These are phyloP conservation scores for Sodiomyces alkalinus DNA, from an alignment of 2,329 filamentous ascomycete genomes.

Conservation along the genomic window DNA sequence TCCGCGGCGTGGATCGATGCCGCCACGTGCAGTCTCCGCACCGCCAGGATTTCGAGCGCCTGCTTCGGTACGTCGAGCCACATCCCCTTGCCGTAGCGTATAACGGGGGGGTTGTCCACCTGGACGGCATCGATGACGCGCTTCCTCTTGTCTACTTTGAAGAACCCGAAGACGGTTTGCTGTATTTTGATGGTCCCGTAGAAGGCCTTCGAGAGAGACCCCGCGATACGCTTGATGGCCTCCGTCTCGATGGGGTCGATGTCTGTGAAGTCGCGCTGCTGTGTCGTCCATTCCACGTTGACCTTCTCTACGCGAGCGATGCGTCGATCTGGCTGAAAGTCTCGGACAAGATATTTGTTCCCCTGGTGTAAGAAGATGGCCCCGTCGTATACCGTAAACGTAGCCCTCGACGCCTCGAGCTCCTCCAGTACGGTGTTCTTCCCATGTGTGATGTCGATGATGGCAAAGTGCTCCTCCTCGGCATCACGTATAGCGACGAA, in stretches of 20 bases:
- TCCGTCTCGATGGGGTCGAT: constrained; percentile 90
- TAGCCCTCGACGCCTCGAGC: constrained; percentile 87
- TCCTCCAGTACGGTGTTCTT: constrained; percentile 83
- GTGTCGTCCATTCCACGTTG: constrained; percentile 87
- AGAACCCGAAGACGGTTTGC: constrained; percentile 88
- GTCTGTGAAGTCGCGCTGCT: constrained; percentile 85
- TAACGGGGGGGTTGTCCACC: constrained; percentile 84
- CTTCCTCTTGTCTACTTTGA: constrained; percentile 80
- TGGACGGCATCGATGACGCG: constrained; percentile 83
- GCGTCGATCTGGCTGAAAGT: constrained; percentile 65
- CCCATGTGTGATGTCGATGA: constrained; percentile 74
- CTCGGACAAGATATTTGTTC: constrained; percentile 79
- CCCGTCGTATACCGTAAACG: constrained; percentile 91
- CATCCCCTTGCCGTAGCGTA: constrained; percentile 75
- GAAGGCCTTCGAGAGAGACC: constrained; percentile 56
- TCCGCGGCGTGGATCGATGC: constrained; percentile 90
- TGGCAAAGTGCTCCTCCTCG: constrained; percentile 79
- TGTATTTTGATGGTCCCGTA: constrained; percentile 77
- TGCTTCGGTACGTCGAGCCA: constrained; percentile 81
- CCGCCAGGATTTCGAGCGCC: constrained; percentile 65
- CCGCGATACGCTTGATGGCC: constrained; percentile 56
- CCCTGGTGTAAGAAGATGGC: constrained; percentile 96
- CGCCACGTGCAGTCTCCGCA: constrained; percentile 60
- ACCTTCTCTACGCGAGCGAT: constrained; percentile 82
- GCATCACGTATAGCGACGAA: constrained; percentile 82